Base-by-base conservation (phyloP, 805 yeast genomes). In the Pichia scutulata region DNA sequence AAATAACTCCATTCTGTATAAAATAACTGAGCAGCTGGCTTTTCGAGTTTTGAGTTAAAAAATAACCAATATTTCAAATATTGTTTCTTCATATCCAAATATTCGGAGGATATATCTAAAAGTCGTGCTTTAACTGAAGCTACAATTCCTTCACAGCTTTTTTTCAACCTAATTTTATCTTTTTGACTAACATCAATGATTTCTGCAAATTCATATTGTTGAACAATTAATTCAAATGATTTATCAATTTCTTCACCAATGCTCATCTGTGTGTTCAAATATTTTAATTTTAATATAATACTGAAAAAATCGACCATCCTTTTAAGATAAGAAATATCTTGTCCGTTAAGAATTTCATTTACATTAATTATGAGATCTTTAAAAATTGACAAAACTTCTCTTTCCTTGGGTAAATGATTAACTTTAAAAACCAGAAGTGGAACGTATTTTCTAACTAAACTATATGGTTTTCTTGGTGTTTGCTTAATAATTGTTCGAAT, bases 1-100 rank as follows among this genome's bases (percentile, higher is more conserved):
- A 66, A 61, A 46, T 63, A 65, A 0, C 50, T 48, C 70, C 70
- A 66, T 19, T 66, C 67, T 22, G 63, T 47, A 45, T 58, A 58
- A 5, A 62, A 50, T 23, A 66, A 26, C 2, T 56, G 54, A 33
- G 48, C 36, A 6, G 52, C 55, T 5, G 51, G 39, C n/a, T 48
- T 44, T 22, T 44, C 25, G 4, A 37, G 9, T 39, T 44, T 41
- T 4, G 45, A 18, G 22, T 49, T 30, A 2, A 49, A 40, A 14
- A 36, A 54, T 18, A 54, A 13, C 55, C 54, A 54, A 16, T 41
- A 51, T 21, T 42, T 46, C 5, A 53, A n/a, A 13, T 26, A 46
- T 4, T n/a, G 33, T 13, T 40, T 42, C 18, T 41, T 41, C 26
- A 44, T 26, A 6, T 13, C 36, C 7, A 26, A 4, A 10, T 37